A percentile compares a stretch with the other conserved stretches of the same genome.
phyloP scores from a whole-genome alignment of 2,329 filamentous ascomycete genomes.

The Xylaria sp. region DNA sequence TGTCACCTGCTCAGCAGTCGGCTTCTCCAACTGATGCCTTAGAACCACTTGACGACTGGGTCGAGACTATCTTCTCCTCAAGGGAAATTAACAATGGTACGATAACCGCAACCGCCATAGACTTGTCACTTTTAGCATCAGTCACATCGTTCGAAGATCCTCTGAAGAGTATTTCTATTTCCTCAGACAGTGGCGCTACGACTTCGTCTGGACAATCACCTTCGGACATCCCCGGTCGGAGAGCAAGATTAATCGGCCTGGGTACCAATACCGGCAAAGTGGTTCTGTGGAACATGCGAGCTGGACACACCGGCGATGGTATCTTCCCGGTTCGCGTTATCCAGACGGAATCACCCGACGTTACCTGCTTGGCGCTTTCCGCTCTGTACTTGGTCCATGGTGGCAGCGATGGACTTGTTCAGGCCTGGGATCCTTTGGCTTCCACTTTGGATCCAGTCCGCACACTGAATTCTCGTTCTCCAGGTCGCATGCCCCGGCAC shows the following conservation, averaged over 20 bases:
- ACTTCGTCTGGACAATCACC: conserved; percentile 48
- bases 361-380: conserved; percentile 82
- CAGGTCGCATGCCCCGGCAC: conserved; percentile 80
- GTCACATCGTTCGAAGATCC: conserved; percentile 81
- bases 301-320: conserved; percentile 61
- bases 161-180: conserved; percentile 60
- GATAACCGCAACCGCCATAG: conserved; percentile 74
- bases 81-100: conserved; percentile 63
- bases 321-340: conserved; percentile 79
- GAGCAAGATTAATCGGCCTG: conserved; percentile 78
- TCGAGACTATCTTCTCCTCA: conserved; percentile 64
- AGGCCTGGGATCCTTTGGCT: conserved; percentile 94
- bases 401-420: conserved; percentile 91
- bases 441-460: conserved; percentile 79
- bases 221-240: conserved; percentile 79
- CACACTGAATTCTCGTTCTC: conserved; percentile 85
- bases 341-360: conserved; percentile 86
- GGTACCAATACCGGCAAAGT: conserved; percentile 82
- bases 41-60: conserved; percentile 66
- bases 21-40: conserved; percentile 29
- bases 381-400: conserved; percentile 90
- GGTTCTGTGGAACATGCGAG: conserved; percentile 84
- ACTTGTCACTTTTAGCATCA: conserved; percentile 74
- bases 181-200: conserved; percentile 55
- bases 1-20: conserved; percentile 36